Percentiles rank a stretch among this genome's conserved stretches.
Evolutionary conservation across 495 filamentous ascomycete species (phyloP).

Genomic region (Neurospora hispaniola): DNA sequence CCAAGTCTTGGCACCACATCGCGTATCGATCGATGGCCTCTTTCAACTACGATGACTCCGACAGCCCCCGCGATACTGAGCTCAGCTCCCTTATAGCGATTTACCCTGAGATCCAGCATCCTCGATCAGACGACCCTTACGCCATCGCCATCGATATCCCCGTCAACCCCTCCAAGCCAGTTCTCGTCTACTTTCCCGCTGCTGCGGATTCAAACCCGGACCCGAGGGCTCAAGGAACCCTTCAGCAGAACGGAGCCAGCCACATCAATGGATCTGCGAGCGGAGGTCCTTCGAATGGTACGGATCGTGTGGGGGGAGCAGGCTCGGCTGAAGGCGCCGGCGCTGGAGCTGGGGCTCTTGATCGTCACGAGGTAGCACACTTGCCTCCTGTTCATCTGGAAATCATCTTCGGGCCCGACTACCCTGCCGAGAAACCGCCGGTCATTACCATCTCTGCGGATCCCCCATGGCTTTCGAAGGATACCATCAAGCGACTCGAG

Average conservation of each 20-base stretch:
- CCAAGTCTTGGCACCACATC: not conserved
- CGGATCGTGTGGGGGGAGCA: not conserved
- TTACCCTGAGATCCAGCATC: slow-evolving; percentile 65
- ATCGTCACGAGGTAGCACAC: slow-evolving; percentile 57
- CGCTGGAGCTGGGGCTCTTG: slow-evolving; percentile 16
- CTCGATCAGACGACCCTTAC: slow-evolving; percentile 49
- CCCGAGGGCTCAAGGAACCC: not conserved
- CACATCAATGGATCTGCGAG: slow-evolving; percentile 4
- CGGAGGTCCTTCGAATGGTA: not conserved
- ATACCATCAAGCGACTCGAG: slow-evolving; percentile 47
- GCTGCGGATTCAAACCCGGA: slow-evolving; percentile 29
- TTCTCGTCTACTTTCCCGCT: slow-evolving; percentile 60
- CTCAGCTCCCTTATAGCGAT: slow-evolving; percentile 78
- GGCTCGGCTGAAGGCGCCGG: not conserved
- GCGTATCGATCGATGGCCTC: slow-evolving; percentile 13
- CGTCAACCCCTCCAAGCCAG: slow-evolving; percentile 56
- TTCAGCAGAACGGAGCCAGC: not conserved
- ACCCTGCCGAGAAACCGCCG: slow-evolving; percentile 62
- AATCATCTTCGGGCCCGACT: slow-evolving; percentile 61
- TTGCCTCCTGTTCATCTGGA: slow-evolving; percentile 64
- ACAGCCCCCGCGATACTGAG: slow-evolving; percentile 68
- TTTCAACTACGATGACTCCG: slow-evolving; percentile 18
- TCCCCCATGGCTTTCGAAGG: slow-evolving; percentile 59
- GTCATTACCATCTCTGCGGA: slow-evolving; percentile 50
- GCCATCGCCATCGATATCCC: slow-evolving; percentile 60